Conservation (phyloP, 192 early-diverging fungal genomes). For the Rhizophagus clarus region DNA sequence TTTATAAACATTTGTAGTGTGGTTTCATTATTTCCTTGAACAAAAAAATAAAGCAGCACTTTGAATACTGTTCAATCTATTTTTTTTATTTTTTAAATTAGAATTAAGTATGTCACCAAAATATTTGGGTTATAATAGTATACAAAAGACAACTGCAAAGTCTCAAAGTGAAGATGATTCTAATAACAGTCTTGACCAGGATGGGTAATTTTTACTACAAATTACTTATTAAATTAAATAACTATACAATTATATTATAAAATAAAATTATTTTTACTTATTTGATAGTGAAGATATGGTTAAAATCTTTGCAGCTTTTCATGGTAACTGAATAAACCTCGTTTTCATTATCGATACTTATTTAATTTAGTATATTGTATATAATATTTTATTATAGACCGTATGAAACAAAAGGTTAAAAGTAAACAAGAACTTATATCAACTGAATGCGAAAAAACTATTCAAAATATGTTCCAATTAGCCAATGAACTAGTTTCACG, state of each 20-base stretch:
- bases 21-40: no score
- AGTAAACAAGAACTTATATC: conserved; percentile 5
- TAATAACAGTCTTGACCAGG: background rate
- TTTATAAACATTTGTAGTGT: no score
- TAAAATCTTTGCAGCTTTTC: conserved; percentile 27
- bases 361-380: background rate
- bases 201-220: conserved; percentile 3
- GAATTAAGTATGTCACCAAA: conserved; percentile 5
- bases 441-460: conserved; percentile 11
- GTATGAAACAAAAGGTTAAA: conserved; percentile 23
- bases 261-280: background rate
- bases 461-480: conserved; percentile 8
- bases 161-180: background rate
- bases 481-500: conserved; percentile 10
- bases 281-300: conserved; percentile 20
- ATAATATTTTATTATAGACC: background rate
- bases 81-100: no score
- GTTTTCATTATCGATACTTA: no score
- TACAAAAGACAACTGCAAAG: background rate
- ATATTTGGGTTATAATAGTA: background rate
- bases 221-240: no score
- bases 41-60: no score
- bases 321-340: conserved; percentile 7
- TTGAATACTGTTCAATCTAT: no score
- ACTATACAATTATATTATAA: no score